phyloP scores from a whole-genome alignment of 805 yeast species.

The Saccharomycopsis olivae region DNA sequence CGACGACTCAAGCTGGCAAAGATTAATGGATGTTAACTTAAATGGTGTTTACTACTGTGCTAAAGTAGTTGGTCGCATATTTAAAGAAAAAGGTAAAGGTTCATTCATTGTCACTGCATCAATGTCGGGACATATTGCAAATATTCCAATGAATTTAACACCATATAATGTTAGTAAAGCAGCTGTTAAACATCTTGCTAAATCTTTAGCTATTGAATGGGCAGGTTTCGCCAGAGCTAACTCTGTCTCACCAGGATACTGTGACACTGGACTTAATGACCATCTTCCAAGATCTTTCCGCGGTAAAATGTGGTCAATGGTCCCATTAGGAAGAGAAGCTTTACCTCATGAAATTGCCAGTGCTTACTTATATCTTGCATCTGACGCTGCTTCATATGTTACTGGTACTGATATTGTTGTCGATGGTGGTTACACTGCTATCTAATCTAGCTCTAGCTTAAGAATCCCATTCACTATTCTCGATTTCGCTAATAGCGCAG shows the following conservation, averaged over 20 bases:
- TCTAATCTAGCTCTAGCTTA: too few species aligned
- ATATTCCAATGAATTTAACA: slow-evolving; percentile 79
- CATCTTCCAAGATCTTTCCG: slow-evolving; percentile 21
- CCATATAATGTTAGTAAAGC: slow-evolving; percentile 38
- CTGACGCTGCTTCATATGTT: slow-evolving; percentile 38
- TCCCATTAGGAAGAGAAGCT: slow-evolving; percentile 39
- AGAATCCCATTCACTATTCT: too few species aligned
- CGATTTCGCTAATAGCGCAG: too few species aligned
- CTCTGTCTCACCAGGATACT: slow-evolving; percentile 42
- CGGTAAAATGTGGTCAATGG: slow-evolving; percentile 24
- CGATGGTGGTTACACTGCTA: slow-evolving; percentile 35
- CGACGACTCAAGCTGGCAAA: slow-evolving; percentile 43
- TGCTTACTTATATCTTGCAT: slow-evolving; percentile 39
- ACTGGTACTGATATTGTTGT: slow-evolving; percentile 39
- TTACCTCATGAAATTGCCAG: slow-evolving; percentile 38
- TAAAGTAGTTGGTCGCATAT: slow-evolving; percentile 58
- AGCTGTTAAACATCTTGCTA: slow-evolving; percentile 63
- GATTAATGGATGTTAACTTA: slow-evolving; percentile 63
- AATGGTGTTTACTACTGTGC: slow-evolving; percentile 77
- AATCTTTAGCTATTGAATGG: slow-evolving; percentile 80
- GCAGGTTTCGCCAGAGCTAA: slow-evolving; percentile 51
- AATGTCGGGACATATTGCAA: slow-evolving; percentile 81
- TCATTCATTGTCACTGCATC: slow-evolving; percentile 78
- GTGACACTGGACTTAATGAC: slow-evolving; percentile 33
- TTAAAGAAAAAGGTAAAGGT: slow-evolving; percentile 60